Percentiles rank a stretch among this genome's conserved stretches.
Evolutionary conservation across 768 basidiomycete genomes (phyloP).

Genomic region (Mycena crocata): DNA sequence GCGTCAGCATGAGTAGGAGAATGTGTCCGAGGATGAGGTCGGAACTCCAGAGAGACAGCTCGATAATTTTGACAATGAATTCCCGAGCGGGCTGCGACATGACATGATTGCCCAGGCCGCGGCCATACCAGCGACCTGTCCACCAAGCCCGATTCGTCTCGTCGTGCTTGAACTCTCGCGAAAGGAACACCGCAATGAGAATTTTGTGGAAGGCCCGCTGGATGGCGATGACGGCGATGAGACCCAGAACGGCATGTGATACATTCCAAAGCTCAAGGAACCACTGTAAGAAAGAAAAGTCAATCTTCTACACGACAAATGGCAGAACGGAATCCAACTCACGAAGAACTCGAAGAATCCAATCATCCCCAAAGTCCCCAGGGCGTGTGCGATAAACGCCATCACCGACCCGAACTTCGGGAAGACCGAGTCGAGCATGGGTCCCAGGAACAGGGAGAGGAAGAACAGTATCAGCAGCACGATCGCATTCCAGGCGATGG

Average conservation of each 20-base stretch:
- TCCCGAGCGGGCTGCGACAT: conserved; percentile 98
- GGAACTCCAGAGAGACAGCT: conserved; percentile 94
- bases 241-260: conserved; percentile 92
- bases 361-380: conserved; percentile 87
- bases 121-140: conserved; percentile 98
- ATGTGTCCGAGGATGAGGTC: conserved; percentile 91
- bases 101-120: conserved; percentile 88
- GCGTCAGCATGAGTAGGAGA: conserved; percentile 90
- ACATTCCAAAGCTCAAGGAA: conserved; percentile 93
- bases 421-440: conserved; percentile 85
- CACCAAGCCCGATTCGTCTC: conserved; percentile 99
- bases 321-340: conserved; percentile 45
- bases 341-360: conserved; percentile 98
- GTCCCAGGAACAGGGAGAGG: conserved; percentile 91
- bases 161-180: conserved; percentile 99
- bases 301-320: background rate
- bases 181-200: conserved; percentile 92
- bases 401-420: conserved; percentile 92
- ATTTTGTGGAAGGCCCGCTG: conserved; percentile 96
- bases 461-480: conserved; percentile 88
- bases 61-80: conserved; percentile 97
- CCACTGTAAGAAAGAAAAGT: conserved; percentile 68
- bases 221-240: conserved; percentile 91
- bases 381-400: conserved; percentile 88
- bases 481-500: conserved; percentile 95